These are phyloP conservation scores for Candida cerambycidarum DNA, from an alignment of 805 yeast species.

Conservation along the genomic window DNA sequence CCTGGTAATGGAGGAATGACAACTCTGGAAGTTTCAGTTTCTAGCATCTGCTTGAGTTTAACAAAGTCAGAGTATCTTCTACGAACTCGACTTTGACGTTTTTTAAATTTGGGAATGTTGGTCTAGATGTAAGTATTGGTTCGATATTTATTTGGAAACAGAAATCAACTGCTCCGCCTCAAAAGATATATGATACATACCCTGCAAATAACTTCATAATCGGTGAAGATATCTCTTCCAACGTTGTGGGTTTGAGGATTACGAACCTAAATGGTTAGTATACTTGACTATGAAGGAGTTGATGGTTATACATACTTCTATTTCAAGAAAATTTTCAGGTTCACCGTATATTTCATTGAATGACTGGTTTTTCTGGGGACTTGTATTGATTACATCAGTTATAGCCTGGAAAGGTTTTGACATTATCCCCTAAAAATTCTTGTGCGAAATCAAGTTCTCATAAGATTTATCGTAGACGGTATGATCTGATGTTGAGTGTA, in stretches of 20 bases:
- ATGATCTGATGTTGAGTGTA: neutral
- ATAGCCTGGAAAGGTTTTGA: conserved; percentile 44
- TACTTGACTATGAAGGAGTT: neutral
- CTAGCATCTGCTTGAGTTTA: conserved; percentile 68
- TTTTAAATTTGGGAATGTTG: conserved; percentile 83
- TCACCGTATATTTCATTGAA: conserved; percentile 86
- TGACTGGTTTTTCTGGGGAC: conserved; percentile 48
- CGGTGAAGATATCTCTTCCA: conserved; percentile 75
- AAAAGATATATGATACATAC: too few species aligned
- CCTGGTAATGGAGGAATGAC: conserved; percentile 88
- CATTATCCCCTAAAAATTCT: conserved; percentile 9
- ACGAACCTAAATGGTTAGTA: conserved; percentile 29
- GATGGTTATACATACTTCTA: conserved; percentile 65
- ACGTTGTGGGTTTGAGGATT: conserved; percentile 76
- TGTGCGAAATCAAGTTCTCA: neutral
- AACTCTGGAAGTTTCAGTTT: conserved; percentile 75
- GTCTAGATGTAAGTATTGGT: conserved; percentile 39
- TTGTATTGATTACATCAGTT: conserved; percentile 37
- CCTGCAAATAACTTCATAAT: conserved; percentile 84
- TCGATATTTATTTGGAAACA: too few species aligned
- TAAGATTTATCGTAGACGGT: too few species aligned
- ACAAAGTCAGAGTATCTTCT: conserved; percentile 92
- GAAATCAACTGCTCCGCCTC: too few species aligned
- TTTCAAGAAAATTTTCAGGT: conserved; percentile 91
- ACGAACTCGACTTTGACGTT: conserved; percentile 64